phyloP scores from a whole-genome alignment of 768 basidiomycete genomes.

The Suillus variegatus region DNA sequence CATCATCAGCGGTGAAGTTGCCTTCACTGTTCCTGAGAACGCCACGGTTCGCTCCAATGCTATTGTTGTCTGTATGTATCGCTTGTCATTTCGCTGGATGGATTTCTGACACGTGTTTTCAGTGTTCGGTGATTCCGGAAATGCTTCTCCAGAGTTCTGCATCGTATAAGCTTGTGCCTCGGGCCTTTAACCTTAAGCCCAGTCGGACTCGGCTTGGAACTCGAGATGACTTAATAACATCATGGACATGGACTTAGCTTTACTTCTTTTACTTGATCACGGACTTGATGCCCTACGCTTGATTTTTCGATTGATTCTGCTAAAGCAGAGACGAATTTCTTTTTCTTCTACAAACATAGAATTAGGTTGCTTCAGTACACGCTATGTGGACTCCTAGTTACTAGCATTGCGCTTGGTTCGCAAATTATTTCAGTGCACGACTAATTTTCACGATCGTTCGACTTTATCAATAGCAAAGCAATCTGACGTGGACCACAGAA shows the following conservation, averaged over 20 bases:
- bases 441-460: not conserved
- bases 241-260: slow-evolving; percentile 1
- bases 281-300: slow-evolving; percentile 2
- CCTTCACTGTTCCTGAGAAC: slow-evolving; percentile 55
- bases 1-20: slow-evolving; percentile 48
- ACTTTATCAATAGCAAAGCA: not conserved
- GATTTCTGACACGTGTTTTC: not conserved
- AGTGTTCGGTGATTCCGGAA: slow-evolving; percentile 74
- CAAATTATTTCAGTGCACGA: not conserved
- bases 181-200: not conserved
- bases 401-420: not conserved
- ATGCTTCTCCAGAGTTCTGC: slow-evolving; percentile 57
- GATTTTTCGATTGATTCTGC: not conserved
- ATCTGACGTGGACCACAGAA: not conserved
- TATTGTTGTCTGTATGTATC: slow-evolving; percentile 60
- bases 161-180: slow-evolving; percentile 34
- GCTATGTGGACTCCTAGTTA: slow-evolving; percentile 14
- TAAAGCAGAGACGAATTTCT: slow-evolving; percentile 3
- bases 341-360: slow-evolving; percentile 11
- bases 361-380: slow-evolving; percentile 12
- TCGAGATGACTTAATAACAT: not conserved
- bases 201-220: not conserved
- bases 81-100: not conserved
- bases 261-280: slow-evolving; percentile 1
- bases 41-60: slow-evolving; percentile 44